phyloP scores from a whole-genome alignment of 257 asterid genomes.

The Solanum chmielewskii region DNA sequence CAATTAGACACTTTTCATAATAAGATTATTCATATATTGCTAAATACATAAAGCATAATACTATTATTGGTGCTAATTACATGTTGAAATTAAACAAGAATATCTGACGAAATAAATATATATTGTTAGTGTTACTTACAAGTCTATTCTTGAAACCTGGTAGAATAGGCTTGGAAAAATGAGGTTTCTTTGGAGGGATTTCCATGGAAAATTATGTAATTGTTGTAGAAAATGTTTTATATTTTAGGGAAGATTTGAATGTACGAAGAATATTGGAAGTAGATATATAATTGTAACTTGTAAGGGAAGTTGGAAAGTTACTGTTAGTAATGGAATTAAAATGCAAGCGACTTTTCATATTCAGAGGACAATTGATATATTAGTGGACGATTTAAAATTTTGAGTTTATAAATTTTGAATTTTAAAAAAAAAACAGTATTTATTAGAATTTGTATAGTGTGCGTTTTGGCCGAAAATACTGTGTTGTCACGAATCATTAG shows the following conservation, averaged over 20 bases:
- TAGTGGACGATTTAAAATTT: not conserved
- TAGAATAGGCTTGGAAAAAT: not conserved
- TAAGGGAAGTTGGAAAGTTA: not conserved
- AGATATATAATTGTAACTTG: not conserved
- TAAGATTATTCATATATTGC: not conserved
- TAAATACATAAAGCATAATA: too few relatives aligned
- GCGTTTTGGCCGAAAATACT: too few relatives aligned
- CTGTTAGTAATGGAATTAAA: not conserved
- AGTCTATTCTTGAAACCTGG: conserved; percentile 4
- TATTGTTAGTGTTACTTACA: not conserved
- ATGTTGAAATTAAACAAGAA: too few relatives aligned
- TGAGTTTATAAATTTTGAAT: too few relatives aligned
- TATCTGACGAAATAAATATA: not conserved
- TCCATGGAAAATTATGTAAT: not conserved
- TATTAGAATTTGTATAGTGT: too few relatives aligned
- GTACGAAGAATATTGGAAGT: not conserved
- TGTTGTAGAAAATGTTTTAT: not conserved
- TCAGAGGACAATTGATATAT: not conserved
- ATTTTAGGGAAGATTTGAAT: not conserved
- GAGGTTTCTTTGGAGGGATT: conserved; percentile 1
- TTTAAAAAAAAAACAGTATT: too few relatives aligned
- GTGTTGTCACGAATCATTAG: not conserved
- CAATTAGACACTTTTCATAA: not conserved
- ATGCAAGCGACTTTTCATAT: not conserved
- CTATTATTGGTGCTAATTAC: too few relatives aligned